Conservation (phyloP, 2,329 filamentous ascomycete species). For the Fusarium sp. region DNA sequence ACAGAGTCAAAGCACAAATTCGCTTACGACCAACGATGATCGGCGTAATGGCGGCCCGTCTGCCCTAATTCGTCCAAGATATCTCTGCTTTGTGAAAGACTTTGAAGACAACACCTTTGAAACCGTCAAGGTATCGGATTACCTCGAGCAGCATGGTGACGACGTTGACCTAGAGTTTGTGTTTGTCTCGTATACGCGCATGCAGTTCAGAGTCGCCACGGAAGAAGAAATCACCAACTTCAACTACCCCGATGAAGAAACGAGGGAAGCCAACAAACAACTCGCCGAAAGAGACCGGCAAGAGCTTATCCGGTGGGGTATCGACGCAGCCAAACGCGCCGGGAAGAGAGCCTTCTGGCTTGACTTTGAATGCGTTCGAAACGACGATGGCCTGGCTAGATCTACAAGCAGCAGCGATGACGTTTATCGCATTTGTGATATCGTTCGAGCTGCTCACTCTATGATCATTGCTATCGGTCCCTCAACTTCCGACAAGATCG, state of each 20-base stretch:
- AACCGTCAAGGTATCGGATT: constrained; percentile 46
- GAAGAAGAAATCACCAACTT: constrained; percentile 34
- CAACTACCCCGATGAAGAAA: constrained; percentile 31
- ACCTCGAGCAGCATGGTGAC: constrained; percentile 39
- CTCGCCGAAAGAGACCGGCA: constrained; percentile 44
- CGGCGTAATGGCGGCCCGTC: constrained; percentile 9
- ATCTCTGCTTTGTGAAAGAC: constrained; percentile 46
- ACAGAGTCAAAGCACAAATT: not conserved
- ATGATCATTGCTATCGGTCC: constrained; percentile 59
- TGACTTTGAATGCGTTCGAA: constrained; percentile 59
- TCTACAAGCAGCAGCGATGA: constrained; percentile 45
- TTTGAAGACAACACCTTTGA: constrained; percentile 28
- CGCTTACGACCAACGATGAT: not conserved
- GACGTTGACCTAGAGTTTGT: constrained; percentile 53
- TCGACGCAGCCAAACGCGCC: constrained; percentile 55
- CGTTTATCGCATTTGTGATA: constrained; percentile 63
- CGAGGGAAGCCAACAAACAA: constrained; percentile 31
- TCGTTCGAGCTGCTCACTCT: constrained; percentile 59
- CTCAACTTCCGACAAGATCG: constrained; percentile 12
- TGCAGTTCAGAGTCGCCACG: constrained; percentile 55
- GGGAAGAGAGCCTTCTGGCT: constrained; percentile 60
- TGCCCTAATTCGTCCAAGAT: constrained; percentile 3
- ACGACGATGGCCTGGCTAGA: constrained; percentile 49
- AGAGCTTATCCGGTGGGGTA: constrained; percentile 54
- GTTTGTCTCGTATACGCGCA: constrained; percentile 59